phyloP scores from a whole-genome alignment of 371 early-diverging fungal species.

The Choanephora cucurbitarum region DNA sequence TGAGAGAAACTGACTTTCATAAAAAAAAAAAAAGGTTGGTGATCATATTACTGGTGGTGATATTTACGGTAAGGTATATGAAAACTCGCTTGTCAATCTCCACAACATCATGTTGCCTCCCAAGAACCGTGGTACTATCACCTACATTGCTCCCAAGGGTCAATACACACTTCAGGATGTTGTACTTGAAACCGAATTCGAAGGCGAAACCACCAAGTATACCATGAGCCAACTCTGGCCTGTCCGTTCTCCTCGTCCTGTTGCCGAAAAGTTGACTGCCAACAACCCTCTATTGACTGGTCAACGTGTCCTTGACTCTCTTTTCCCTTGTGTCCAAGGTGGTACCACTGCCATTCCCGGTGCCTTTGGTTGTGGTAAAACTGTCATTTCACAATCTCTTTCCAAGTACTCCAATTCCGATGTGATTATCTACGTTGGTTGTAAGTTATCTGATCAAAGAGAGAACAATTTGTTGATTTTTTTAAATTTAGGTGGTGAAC shows the following conservation, averaged over 20 bases:
- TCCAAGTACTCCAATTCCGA: conserved; percentile 99
- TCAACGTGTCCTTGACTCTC: conserved; percentile 98
- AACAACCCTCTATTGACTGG: conserved; percentile 98
- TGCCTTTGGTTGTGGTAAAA: conserved; percentile 99
- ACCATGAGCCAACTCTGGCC: conserved; percentile 99
- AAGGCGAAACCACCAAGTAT: conserved; percentile 84
- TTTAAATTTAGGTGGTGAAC: conserved; percentile 83
- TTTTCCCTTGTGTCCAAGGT: conserved; percentile 99
- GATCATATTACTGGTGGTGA: conserved; percentile 99
- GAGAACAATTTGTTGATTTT: conserved; percentile 1
- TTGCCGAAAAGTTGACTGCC: conserved; percentile 95
- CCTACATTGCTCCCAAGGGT: conserved; percentile 95
- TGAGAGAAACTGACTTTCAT: background rate
- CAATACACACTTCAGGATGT: conserved; percentile 94
- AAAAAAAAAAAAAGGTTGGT: conserved; percentile 88
- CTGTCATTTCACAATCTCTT: conserved; percentile 99
- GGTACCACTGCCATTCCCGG: conserved; percentile 99
- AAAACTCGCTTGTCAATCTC: conserved; percentile 93
- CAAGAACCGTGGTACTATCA: conserved; percentile 92
- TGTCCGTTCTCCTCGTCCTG: conserved; percentile 98
- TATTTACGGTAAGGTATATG: conserved; percentile 95
- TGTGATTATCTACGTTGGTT: conserved; percentile 99
- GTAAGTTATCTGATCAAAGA: conserved; percentile 50
- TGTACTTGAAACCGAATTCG: conserved; percentile 95
- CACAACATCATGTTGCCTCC: conserved; percentile 98